Percentiles rank a stretch among this genome's conserved stretches.
phyloP scores from a whole-genome alignment of 345 rosid genomes.

The Sapria himalayana region DNA sequence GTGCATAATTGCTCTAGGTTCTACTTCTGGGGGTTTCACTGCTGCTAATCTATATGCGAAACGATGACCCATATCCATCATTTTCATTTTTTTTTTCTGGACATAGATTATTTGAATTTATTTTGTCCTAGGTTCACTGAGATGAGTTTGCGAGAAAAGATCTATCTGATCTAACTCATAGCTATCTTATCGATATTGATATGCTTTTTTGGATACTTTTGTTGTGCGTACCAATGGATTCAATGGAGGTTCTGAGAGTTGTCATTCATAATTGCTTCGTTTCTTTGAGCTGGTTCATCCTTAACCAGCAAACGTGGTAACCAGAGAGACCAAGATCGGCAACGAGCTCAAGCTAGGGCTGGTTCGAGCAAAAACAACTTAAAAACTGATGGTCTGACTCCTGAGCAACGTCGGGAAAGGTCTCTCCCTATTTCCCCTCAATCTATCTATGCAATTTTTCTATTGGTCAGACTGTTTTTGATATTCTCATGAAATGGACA shows the following conservation, averaged over 20 bases:
- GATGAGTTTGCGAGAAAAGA: too few relatives aligned
- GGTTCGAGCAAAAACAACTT: conserved; percentile 7
- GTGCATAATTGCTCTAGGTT: too few relatives aligned
- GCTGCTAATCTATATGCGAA: too few relatives aligned
- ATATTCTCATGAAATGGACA: background rate
- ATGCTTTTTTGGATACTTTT: too few relatives aligned
- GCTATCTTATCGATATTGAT: too few relatives aligned
- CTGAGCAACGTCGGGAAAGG: conserved; percentile 49
- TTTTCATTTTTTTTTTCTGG: too few relatives aligned
- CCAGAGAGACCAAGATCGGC: conserved; percentile 40
- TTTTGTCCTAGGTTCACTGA: too few relatives aligned
- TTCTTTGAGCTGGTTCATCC: conserved; percentile 5
- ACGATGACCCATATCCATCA: too few relatives aligned
- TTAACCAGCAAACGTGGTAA: conserved; percentile 26
- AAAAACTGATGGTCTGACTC: conserved; percentile 33
- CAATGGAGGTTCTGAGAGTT: background rate
- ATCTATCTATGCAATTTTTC: background rate
- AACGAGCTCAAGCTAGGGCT: conserved; percentile 23
- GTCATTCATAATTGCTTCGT: background rate
- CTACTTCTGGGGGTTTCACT: too few relatives aligned
- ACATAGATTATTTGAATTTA: too few relatives aligned
- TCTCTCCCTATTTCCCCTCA: background rate
- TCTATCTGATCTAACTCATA: too few relatives aligned
- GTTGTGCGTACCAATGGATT: too few relatives aligned
- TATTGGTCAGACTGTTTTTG: background rate